A percentile compares a stretch with the other conserved stretches of the same genome.
Conservation (phyloP, 1,139 yeast species). For the Fermentozyma sake region DNA sequence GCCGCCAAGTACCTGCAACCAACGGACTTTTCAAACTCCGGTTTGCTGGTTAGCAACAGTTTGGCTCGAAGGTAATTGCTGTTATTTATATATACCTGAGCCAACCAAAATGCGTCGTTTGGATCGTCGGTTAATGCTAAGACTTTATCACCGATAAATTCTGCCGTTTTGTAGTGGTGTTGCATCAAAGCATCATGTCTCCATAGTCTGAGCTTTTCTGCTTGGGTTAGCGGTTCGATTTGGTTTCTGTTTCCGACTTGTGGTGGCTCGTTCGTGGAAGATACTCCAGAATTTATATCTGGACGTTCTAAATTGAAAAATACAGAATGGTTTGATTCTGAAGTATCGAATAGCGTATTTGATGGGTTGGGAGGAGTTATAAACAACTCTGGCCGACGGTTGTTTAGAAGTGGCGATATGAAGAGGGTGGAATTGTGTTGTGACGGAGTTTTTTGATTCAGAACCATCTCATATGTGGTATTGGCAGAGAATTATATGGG, state of each 20-base stretch:
- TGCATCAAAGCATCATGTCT: conserved; percentile 91
- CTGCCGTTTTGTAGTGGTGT: conserved; percentile 88
- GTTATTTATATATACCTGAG: conserved; percentile 75
- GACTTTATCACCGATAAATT: conserved; percentile 87
- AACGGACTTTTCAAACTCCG: conserved; percentile 44
- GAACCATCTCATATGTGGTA: conserved; percentile 29
- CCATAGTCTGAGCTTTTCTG: conserved; percentile 86
- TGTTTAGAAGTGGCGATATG: conserved; percentile 55
- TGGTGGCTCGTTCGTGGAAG: conserved; percentile 10
- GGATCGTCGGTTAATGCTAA: conserved; percentile 77
- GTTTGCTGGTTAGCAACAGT: conserved; percentile 46
- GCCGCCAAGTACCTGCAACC: conserved; percentile 84
- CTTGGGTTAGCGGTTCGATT: conserved; percentile 60
- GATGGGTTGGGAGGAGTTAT: conserved; percentile 55
- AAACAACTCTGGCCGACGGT: conserved; percentile 44
- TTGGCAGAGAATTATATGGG: too few relatives aligned
- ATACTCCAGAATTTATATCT: conserved; percentile 3
- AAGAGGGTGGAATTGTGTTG: conserved; percentile 61
- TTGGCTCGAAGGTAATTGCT: conserved; percentile 81
- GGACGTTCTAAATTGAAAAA: conserved; percentile 31
- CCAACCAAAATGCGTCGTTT: conserved; percentile 95
- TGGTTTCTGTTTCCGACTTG: conserved; percentile 12
- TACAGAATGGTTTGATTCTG: conserved; percentile 39
- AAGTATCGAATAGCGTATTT: conserved; percentile 39
- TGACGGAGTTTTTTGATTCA: conserved; percentile 34